Percentiles rank a stretch among this genome's conserved stretches.
Evolutionary conservation across 2,329 filamentous ascomycete species (phyloP).

Genomic region (Hirsutella thompsonii): DNA sequence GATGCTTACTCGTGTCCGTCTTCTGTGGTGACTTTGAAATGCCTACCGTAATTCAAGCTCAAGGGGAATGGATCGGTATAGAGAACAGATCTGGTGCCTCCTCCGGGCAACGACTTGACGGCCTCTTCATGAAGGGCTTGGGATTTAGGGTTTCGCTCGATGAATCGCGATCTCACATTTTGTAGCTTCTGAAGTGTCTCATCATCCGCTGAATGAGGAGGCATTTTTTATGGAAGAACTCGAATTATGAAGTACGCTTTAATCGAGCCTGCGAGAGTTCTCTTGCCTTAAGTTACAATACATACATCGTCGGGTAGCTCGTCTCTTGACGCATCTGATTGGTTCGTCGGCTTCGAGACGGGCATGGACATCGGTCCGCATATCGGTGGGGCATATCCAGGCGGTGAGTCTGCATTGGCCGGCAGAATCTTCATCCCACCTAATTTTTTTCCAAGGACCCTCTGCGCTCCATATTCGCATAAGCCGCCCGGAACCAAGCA

Average conservation of each 20-base stretch:
- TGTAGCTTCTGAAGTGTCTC: no score
- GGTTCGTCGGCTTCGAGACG: no score
- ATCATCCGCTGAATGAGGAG: no score
- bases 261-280: no score
- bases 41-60: conserved; percentile 22
- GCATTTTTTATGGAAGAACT: no score
- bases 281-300: no score
- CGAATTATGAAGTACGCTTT: no score
- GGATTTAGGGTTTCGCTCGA: no score
- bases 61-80: conserved; percentile 31
- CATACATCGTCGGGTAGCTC: no score
- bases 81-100: conserved; percentile 32
- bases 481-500: background rate
- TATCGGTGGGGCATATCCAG: conserved; percentile 5
- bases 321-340: no score
- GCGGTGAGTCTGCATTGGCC: conserved; percentile 15
- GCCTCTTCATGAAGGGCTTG: conserved; percentile 1
- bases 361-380: no score
- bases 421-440: conserved; percentile 26
- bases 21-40: conserved; percentile 23
- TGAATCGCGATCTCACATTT: no score
- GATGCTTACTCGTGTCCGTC: conserved; percentile 22
- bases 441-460: conserved; percentile 18
- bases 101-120: conserved; percentile 16
- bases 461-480: background rate